Evolutionary conservation across 1,284 basidiomycete genomes (phyloP), one percentile per base, ranked within the genome.

Genomic region (Ustilago tritici): DNA sequence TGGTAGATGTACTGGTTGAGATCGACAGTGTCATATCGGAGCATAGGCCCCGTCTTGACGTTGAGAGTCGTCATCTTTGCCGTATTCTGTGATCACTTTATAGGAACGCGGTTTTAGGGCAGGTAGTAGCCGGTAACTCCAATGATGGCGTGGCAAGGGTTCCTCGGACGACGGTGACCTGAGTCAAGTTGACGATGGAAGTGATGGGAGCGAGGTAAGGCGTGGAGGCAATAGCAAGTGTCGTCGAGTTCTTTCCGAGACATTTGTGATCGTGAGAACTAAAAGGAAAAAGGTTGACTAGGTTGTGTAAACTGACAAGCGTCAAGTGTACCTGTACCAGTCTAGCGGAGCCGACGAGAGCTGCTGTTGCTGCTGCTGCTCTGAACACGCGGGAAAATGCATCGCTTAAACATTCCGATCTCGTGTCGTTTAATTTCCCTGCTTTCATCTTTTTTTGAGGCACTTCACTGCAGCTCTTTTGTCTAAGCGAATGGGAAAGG

Each of bases 11-110:
- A 74, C 41, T 72, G 91, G 49, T 90, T 87, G 64, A 90, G 88
- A 71, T 93, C 91, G 32, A 94, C 91, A 0, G 94, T 97, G 86
- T 98, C 95, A 86, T 96, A 98, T 70, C 92, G 91, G 74, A 99
- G 88, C 47, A 98, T 89, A 12, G 95, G 95, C 1, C 95, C 95
- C 46, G 75, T 78, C 49, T 76, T 74, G 52, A 80, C 72, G 47
- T 82, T 82, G 70, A 81, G 78, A 2, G 78, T 78, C 31, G 81
- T 73, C 82, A 83, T 83, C 10, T 12, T 62, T 38, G 64, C 8
- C 38, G 9, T 19, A 5, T 28, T 19, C 8, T 23, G 28, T 50
- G 49, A 50, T 50, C 28, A 50, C 49, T 50, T 31, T 15, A 12
- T 31, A 35, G 15, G 17, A n/a, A n/a, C 40, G 14, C 15, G 53